Evolutionary conservation across 495 filamentous ascomycete species (phyloP).

Genomic region (Astrothelium subdiscretum): DNA sequence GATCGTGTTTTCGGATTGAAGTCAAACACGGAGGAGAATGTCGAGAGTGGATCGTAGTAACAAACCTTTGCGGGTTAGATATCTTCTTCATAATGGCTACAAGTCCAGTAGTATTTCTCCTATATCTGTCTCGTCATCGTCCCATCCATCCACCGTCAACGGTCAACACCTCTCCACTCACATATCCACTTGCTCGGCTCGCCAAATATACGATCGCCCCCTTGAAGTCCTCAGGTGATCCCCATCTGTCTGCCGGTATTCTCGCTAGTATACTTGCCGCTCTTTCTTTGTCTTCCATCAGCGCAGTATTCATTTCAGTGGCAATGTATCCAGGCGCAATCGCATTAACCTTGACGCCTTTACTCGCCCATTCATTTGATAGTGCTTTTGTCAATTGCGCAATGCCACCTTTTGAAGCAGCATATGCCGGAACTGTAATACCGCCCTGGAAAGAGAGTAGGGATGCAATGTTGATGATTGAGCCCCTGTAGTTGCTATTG

Average conservation of each 20-base stretch:
- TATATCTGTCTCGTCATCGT: constrained; percentile 36
- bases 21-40: no score
- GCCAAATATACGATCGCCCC: constrained; percentile 71
- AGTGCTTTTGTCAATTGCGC: constrained; percentile 79
- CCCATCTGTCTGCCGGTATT: constrained; percentile 84
- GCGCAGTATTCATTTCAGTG: constrained; percentile 83
- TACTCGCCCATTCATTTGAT: constrained; percentile 72
- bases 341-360: constrained; percentile 47
- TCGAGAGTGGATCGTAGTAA: no score
- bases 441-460: constrained; percentile 87
- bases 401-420: constrained; percentile 79
- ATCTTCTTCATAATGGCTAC: no score
- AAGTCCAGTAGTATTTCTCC: no score
- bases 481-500: constrained; percentile 40
- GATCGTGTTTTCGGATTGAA: no score
- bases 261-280: constrained; percentile 63
- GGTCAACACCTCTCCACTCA: constrained; percentile 66
- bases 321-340: constrained; percentile 61
- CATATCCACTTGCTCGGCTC: constrained; percentile 63
- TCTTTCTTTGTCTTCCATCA: constrained; percentile 60
- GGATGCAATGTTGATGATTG: constrained; percentile 77
- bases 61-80: no score
- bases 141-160: constrained; percentile 97
- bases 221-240: constrained; percentile 79
- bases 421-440: constrained; percentile 81